Evolutionary conservation across 352 stramenopile species (phyloP).

Genomic region (Globisporangium heterothallicum): DNA sequence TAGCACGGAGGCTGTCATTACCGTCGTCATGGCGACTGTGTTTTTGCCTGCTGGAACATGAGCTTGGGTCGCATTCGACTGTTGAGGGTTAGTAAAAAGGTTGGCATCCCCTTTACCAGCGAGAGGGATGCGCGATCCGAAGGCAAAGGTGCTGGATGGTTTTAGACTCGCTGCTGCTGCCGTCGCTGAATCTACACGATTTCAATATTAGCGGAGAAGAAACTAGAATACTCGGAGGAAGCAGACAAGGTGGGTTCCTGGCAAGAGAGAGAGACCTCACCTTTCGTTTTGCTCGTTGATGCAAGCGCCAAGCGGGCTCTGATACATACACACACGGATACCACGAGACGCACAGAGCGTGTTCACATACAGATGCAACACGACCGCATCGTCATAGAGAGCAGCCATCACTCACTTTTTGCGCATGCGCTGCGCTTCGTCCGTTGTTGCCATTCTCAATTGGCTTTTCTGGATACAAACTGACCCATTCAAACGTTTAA

Average conservation of each 20-base stretch:
- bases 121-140: constrained; percentile 6
- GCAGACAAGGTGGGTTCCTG: too few relatives aligned
- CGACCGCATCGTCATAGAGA: background rate
- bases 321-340: constrained; percentile 1
- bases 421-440: constrained; percentile 5
- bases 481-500: constrained; percentile 10
- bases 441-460: background rate
- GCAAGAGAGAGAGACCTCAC: too few relatives aligned
- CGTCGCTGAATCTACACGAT: too few relatives aligned
- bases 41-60: background rate
- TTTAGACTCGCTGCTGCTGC: background rate
- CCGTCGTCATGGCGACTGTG: background rate
- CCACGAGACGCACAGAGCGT: background rate
- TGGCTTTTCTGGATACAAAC: background rate
- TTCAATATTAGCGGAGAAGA: too few relatives aligned
- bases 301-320: constrained; percentile 6
- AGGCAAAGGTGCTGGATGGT: background rate
- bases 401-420: constrained; percentile 13
- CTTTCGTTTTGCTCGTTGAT: constrained; percentile 1
- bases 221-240: too few relatives aligned
- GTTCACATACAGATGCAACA: background rate
- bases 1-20: background rate
- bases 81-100: background rate
- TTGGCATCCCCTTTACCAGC: background rate
- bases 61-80: background rate